Percentiles rank a stretch among this genome's conserved stretches.
phyloP scores from a whole-genome alignment of 495 filamentous ascomycete genomes.

The Copromyces sp. region DNA sequence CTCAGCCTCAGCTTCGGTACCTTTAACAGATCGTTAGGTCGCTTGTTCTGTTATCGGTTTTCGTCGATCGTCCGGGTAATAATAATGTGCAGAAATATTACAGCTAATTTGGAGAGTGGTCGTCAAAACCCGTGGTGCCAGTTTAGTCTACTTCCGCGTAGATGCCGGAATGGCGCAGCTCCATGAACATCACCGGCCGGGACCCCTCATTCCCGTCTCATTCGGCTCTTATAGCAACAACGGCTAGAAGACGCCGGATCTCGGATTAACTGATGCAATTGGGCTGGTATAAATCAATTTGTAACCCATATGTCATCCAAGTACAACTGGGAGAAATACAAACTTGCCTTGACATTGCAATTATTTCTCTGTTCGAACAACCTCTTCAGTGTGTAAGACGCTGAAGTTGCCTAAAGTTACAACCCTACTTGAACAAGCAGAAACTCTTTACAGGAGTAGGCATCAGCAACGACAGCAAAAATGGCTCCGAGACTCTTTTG shows the following conservation, averaged over 20 bases:
- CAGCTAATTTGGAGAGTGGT: neutral
- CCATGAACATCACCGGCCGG: neutral
- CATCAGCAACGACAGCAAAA: neutral
- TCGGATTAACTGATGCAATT: neutral
- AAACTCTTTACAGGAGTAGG: neutral
- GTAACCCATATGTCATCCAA: neutral
- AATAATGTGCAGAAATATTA: neutral
- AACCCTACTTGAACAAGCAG: neutral
- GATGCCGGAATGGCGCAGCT: neutral
- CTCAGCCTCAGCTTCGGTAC: neutral
- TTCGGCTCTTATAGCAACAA: neutral
- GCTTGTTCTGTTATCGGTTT: neutral
- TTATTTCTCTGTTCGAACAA: neutral
- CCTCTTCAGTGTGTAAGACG: neutral
- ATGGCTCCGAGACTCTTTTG: conserved; percentile 63
- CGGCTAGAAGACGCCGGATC: neutral
- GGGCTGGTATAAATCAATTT: neutral
- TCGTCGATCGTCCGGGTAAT: neutral
- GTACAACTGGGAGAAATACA: neutral
- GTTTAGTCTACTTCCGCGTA: neutral
- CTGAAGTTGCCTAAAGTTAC: neutral
- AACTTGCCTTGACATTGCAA: neutral
- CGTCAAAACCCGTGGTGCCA: neutral
- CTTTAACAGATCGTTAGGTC: neutral
- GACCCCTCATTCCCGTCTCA: neutral